phyloP scores from a whole-genome alignment of 768 basidiomycete genomes.

The Vishniacozyma victoriae region DNA sequence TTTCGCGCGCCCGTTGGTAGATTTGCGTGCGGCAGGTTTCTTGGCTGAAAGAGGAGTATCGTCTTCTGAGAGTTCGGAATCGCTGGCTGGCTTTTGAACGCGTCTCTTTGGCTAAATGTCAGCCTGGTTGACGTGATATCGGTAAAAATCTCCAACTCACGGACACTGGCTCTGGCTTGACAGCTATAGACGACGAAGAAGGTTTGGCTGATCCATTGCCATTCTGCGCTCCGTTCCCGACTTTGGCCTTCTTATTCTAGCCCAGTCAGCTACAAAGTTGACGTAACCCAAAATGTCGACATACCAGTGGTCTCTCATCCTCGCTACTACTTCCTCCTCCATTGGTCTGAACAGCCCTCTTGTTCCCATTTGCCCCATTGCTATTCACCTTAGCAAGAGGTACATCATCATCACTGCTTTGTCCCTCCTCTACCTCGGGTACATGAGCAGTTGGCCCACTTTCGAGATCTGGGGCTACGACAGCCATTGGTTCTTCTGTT shows the following conservation, averaged over 20 bases:
- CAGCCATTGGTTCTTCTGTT: slow-evolving; percentile 23
- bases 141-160: too few species aligned
- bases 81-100: slow-evolving; percentile 1
- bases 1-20: slow-evolving; percentile 23
- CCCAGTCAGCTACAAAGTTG: not conserved
- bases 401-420: slow-evolving; percentile 20
- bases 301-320: slow-evolving; percentile 37
- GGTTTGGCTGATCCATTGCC: slow-evolving; percentile 15
- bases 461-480: slow-evolving; percentile 23
- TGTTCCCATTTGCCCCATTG: slow-evolving; percentile 5
- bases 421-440: slow-evolving; percentile 19
- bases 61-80: slow-evolving; percentile 27
- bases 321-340: slow-evolving; percentile 17
- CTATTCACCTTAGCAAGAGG: slow-evolving; percentile 8
- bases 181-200: slow-evolving; percentile 2
- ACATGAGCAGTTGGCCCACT: slow-evolving; percentile 18
- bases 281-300: not conserved
- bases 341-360: not conserved
- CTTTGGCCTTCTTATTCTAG: not conserved
- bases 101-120: slow-evolving; percentile 9
- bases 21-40: slow-evolving; percentile 47
- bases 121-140: too few species aligned
- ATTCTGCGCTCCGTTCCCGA: slow-evolving; percentile 11
- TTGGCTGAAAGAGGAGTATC: slow-evolving; percentile 51
- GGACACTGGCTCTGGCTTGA: too few species aligned